phyloP scores from a whole-genome alignment of 257 asterid genomes.

The Primulina tabacum region DNA sequence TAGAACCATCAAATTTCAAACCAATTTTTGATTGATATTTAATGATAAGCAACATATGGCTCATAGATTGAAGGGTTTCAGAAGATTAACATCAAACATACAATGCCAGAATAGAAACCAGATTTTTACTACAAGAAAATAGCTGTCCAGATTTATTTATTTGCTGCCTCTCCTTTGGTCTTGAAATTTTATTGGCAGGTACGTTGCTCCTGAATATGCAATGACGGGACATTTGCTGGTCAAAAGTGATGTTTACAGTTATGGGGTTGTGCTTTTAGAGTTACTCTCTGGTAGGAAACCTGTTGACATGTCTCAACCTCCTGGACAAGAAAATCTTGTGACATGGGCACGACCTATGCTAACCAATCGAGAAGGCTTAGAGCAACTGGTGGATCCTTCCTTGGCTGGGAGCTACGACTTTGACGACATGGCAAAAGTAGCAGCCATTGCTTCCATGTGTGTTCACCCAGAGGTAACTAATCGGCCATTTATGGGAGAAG shows the following conservation, averaged over 20 bases:
- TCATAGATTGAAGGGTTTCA: not conserved
- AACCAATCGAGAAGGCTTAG: constrained; percentile 79
- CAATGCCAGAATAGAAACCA: not conserved
- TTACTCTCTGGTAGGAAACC: constrained; percentile 86
- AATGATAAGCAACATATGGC: not conserved
- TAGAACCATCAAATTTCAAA: not conserved
- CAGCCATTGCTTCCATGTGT: constrained; percentile 92
- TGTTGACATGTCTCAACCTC: constrained; percentile 91
- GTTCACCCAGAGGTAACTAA: constrained; percentile 94
- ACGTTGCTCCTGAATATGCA: constrained; percentile 97
- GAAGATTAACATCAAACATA: not conserved
- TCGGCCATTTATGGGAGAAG: constrained; percentile 97
- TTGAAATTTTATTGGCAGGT: constrained; percentile 40
- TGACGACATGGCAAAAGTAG: constrained; percentile 96
- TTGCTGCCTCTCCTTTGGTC: constrained; percentile 7
- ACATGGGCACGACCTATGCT: constrained; percentile 95
- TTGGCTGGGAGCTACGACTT: constrained; percentile 72
- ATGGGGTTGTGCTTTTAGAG: constrained; percentile 89
- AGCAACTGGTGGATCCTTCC: constrained; percentile 78
- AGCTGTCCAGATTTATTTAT: not conserved
- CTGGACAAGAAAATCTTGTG: constrained; percentile 92
- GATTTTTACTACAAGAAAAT: too few species aligned
- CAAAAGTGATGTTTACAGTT: constrained; percentile 91
- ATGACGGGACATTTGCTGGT: constrained; percentile 96
- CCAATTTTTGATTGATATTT: not conserved